Conservation (phyloP, 371 early-diverging fungal species). For the Apophysomyces variabilis region DNA sequence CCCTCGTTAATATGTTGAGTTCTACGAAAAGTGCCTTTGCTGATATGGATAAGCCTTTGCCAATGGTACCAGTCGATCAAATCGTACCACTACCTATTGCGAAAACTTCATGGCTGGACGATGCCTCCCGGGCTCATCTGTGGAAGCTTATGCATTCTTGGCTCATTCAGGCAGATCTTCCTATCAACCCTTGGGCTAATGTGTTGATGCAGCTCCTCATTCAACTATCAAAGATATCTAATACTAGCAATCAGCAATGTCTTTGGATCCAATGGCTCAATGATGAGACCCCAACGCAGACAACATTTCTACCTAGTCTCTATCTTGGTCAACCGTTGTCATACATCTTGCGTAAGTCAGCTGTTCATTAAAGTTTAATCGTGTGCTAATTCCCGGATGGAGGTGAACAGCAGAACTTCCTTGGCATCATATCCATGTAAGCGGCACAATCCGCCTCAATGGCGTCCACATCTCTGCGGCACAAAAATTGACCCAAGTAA, state of each 20-base stretch:
- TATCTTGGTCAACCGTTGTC: slow-evolving; percentile 29
- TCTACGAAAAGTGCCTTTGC: slow-evolving; percentile 3
- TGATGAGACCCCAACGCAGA: slow-evolving; percentile 21
- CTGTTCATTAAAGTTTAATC: neutral
- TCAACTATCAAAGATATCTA: slow-evolving; percentile 13
- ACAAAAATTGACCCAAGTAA: slow-evolving; percentile 17
- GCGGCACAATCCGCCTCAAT: slow-evolving; percentile 24
- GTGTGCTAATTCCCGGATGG: slow-evolving; percentile 12
- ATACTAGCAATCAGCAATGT: neutral
- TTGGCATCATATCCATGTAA: slow-evolving; percentile 13
- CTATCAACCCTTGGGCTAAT: slow-evolving; percentile 23
- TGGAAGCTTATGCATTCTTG: slow-evolving; percentile 27
- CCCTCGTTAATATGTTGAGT: neutral
- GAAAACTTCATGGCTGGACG: slow-evolving; percentile 19
- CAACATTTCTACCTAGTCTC: slow-evolving; percentile 27
- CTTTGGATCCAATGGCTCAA: slow-evolving; percentile 6
- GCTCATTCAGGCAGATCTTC: slow-evolving; percentile 26
- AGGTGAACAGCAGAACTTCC: slow-evolving; percentile 8
- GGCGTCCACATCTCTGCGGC: slow-evolving; percentile 15
- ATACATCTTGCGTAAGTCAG: slow-evolving; percentile 14
- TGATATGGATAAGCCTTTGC: slow-evolving; percentile 2
- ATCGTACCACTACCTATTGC: neutral
- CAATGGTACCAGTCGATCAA: neutral
- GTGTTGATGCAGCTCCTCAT: slow-evolving; percentile 18
- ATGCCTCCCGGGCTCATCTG: slow-evolving; percentile 34